phyloP scores from a whole-genome alignment of 2,329 filamentous ascomycete genomes.

The Clarireedia sp. region DNA sequence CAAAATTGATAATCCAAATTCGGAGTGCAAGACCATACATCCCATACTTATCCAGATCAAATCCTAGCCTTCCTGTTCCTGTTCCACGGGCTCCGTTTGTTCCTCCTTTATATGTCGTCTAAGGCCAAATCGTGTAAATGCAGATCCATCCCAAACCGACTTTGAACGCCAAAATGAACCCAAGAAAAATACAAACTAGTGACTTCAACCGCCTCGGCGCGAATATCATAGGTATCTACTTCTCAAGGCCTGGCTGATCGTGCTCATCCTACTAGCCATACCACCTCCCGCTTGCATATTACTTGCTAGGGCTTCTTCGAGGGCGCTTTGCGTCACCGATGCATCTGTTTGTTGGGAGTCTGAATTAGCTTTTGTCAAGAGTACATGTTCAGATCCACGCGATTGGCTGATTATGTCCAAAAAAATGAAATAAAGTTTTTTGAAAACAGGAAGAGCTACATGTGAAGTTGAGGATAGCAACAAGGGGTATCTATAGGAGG shows the following conservation, averaged over 20 bases:
- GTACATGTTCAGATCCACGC: not conserved
- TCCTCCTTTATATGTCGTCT: too few species aligned
- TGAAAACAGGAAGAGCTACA: not conserved
- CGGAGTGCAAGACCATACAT: too few species aligned
- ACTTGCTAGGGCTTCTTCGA: slow-evolving; percentile 70
- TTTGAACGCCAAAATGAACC: too few species aligned
- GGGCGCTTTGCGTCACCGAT: slow-evolving; percentile 70
- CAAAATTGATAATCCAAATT: too few species aligned
- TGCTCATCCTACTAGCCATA: slow-evolving; percentile 57
- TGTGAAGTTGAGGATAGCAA: not conserved
- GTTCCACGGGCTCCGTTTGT: too few species aligned
- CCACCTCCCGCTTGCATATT: slow-evolving; percentile 54
- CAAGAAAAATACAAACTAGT: too few species aligned
- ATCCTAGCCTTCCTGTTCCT: too few species aligned
- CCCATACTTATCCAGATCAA: too few species aligned
- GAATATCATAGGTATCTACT: slow-evolving; percentile 44
- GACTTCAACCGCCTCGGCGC: too few species aligned
- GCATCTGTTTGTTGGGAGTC: slow-evolving; percentile 43
- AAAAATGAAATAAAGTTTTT: not conserved
- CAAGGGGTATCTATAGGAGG: not conserved
- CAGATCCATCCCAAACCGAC: too few species aligned
- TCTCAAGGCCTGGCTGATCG: slow-evolving; percentile 56
- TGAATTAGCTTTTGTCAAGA: not conserved
- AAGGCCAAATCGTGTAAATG: too few species aligned
- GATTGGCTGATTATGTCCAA: not conserved